Conservation (phyloP, 1,284 basidiomycete genomes). For the Fomitopsis betulina region DNA sequence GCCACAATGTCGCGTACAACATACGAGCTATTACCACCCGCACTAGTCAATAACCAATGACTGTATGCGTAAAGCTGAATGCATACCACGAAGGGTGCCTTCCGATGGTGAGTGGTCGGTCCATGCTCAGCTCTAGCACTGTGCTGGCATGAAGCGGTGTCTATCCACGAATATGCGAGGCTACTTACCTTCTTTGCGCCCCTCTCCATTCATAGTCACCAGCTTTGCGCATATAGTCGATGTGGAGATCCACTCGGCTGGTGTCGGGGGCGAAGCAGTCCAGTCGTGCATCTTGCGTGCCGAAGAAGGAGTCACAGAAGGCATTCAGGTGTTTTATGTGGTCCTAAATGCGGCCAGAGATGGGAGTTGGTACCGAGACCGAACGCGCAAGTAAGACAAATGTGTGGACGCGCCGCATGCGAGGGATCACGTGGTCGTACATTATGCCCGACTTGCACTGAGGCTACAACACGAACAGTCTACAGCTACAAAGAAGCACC, state of each 20-base stretch:
- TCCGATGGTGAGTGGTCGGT: slow-evolving; percentile 62
- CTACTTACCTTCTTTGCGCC: slow-evolving; percentile 54
- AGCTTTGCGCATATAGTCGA: slow-evolving; percentile 61
- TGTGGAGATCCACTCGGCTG: slow-evolving; percentile 2
- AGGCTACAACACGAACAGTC: no score
- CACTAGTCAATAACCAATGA: background rate
- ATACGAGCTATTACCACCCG: slow-evolving; percentile 36
- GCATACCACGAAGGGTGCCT: slow-evolving; percentile 42
- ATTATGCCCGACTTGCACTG: no score
- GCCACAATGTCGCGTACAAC: slow-evolving; percentile 48
- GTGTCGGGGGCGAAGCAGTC: background rate
- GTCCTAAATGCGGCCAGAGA: background rate
- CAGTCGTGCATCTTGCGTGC: background rate
- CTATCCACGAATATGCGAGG: background rate
- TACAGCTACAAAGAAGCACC: background rate
- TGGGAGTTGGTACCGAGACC: background rate
- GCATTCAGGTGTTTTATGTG: background rate
- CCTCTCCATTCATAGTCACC: slow-evolving; percentile 46
- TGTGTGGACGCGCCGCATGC: no score
- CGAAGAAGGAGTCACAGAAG: background rate
- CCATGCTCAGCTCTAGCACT: slow-evolving; percentile 38
- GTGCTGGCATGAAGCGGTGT: background rate
- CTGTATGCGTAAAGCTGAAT: background rate
- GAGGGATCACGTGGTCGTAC: no score
- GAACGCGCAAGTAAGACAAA: no score